Evolutionary conservation across 176 grass and related monocot species (phyloP), one percentile per base, ranked within the genome.

Genomic region (Ananas comosus): DNA sequence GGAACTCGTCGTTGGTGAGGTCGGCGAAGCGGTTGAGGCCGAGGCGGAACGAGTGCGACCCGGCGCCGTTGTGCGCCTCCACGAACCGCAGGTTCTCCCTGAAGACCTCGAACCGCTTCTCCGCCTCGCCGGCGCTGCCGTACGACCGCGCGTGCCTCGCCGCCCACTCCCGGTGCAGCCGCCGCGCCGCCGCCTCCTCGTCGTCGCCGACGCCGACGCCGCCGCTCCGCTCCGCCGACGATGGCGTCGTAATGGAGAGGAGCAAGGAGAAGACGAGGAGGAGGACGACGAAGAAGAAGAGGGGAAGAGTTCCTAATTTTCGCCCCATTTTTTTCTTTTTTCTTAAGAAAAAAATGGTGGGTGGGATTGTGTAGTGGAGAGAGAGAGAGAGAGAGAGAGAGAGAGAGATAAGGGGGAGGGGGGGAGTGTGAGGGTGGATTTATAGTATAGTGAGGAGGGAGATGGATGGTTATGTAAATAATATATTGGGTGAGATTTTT

Each of bases 1-100:
- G 88, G 85, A 91, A 96, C 88, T 96, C 91, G 10, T 96, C 85
- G 71, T 90, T 85, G 57, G 93, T 97, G 83, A 92, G 72, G 83
- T 97, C 93, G 47, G 93, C 89, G 78, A 97, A 97, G 50, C 81
- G 76, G 81, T 81, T 92, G 52, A 97, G 77, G 1, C 93, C 93
- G 49, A 97, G 82, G 64, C 85, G 82, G 88, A 88, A 96, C 19
- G 84, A 68, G 84, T 91, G 87, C 49, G 87, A 13, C 18, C 91
- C 91, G 2, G 91, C 84, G 58, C 87, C 81, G 75, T 96, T 96
- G 79, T 96, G 91, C 64, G 51, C 48, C 53, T 96, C 91, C 76
- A 96, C 61, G 81, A 80, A 91, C 25, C 67, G 71, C 7, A 96
- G 88, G 76, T 91, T 96, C 73, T 96, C 87, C 84, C 14, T 70